Evolutionary conservation across 352 stramenopile species (phyloP).

Genomic region (Phytopythium chamaehyphon): DNA sequence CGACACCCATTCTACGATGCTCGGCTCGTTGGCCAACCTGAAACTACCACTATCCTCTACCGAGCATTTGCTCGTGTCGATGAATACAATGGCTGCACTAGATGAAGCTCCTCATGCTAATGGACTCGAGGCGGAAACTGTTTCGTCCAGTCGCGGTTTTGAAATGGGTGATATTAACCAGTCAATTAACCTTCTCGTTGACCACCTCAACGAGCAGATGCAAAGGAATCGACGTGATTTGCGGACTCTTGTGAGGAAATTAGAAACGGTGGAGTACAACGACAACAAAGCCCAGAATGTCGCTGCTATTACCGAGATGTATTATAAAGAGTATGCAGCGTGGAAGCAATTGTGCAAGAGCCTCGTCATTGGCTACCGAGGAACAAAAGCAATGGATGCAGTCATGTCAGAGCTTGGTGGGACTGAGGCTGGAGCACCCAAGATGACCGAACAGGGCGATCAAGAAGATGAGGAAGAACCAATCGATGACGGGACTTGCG

Average conservation of each 20-base stretch:
- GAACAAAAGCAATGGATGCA: slow-evolving; percentile 7
- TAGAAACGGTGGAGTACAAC: slow-evolving; percentile 27
- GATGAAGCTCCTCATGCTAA: background rate
- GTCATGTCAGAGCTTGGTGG: slow-evolving; percentile 11
- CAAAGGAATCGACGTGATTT: slow-evolving; percentile 65
- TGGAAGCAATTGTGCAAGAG: slow-evolving; percentile 79
- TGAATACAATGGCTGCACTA: slow-evolving; percentile 10
- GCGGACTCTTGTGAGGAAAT: slow-evolving; percentile 42
- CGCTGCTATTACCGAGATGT: slow-evolving; percentile 45
- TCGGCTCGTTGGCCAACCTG: slow-evolving; percentile 35
- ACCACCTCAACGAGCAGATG: slow-evolving; percentile 72
- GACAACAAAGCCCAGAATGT: slow-evolving; percentile 20
- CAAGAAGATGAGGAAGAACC: slow-evolving; percentile 39
- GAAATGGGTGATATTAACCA: slow-evolving; percentile 63
- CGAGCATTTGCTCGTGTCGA: slow-evolving; percentile 49
- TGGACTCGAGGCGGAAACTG: background rate
- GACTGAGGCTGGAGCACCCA: background rate
- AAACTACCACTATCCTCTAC: slow-evolving; percentile 32
- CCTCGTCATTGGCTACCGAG: slow-evolving; percentile 55
- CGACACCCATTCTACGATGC: slow-evolving; percentile 45
- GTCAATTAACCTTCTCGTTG: slow-evolving; percentile 69
- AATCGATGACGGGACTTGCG: slow-evolving; percentile 83
- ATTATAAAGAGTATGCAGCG: slow-evolving; percentile 69
- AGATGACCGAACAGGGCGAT: background rate
- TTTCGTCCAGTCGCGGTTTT: background rate